These are phyloP conservation scores for Penicillium lagena DNA, from an alignment of 495 filamentous ascomycete genomes.

Conservation along the genomic window DNA sequence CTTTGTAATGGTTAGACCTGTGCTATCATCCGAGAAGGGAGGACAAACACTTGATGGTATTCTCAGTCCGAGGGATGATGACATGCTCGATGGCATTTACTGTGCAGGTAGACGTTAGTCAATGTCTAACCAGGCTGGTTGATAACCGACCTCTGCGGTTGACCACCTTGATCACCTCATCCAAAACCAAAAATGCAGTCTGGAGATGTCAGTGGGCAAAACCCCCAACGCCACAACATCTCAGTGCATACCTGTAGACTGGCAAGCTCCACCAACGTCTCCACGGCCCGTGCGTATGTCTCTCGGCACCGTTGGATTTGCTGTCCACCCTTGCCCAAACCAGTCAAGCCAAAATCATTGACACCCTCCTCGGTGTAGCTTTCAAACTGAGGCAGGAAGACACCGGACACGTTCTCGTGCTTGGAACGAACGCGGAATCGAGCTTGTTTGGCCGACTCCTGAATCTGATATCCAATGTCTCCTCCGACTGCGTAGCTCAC, in stretches of 20 bases:
- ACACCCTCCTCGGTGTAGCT: conserved; percentile 72
- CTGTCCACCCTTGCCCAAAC: conserved; percentile 93
- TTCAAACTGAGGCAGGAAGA: conserved; percentile 89
- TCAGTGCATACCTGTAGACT: conserved; percentile 65
- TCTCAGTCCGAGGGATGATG: conserved; percentile 96
- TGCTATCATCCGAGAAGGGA: neutral
- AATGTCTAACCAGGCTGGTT: neutral
- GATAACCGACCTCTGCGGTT: conserved; percentile 73
- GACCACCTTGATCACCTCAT: conserved; percentile 99
- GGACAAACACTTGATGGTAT: conserved; percentile 87
- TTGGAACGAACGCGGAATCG: conserved; percentile 88
- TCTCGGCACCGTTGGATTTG: conserved; percentile 93
- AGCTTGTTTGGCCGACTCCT: conserved; percentile 88
- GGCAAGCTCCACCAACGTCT: conserved; percentile 93
- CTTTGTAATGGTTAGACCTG: conserved; percentile 30
- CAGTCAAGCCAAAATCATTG: conserved; percentile 95
- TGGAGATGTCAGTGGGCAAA: conserved; percentile 20
- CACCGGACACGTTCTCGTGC: conserved; percentile 98
- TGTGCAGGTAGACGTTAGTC: conserved; percentile 27
- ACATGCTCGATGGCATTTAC: conserved; percentile 99
- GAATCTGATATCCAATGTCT: conserved; percentile 93
- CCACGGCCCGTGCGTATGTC: conserved; percentile 94
- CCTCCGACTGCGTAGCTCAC: conserved; percentile 96
- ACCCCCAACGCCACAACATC: neutral
- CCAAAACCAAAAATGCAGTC: conserved; percentile 96